Percentiles rank a stretch among this genome's conserved stretches.
Conservation (phyloP, 768 basidiomycete genomes). For the Agrocybe chaxingu region DNA sequence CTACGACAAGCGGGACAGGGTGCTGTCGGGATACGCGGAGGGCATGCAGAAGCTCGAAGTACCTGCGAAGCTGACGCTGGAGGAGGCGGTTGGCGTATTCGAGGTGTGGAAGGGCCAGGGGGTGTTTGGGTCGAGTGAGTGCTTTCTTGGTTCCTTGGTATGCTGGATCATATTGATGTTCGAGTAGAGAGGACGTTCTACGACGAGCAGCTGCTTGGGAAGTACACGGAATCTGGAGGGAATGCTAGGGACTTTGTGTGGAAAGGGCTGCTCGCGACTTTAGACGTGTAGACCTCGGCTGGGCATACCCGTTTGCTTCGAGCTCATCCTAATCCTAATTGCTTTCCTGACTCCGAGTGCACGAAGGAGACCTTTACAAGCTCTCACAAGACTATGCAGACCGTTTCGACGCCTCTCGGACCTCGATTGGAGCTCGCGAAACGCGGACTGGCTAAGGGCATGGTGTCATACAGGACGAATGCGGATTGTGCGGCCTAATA, state of each 20-base stretch:
- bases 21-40: constrained; percentile 48
- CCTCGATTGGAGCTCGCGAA: too few relatives aligned
- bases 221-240: constrained; percentile 74
- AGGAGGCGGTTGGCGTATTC: constrained; percentile 74
- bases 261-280: constrained; percentile 46
- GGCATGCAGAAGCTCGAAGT: constrained; percentile 40
- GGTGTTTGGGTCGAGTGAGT: constrained; percentile 23
- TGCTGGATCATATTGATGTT: neutral
- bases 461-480: too few relatives aligned
- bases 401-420: too few relatives aligned
- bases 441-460: too few relatives aligned
- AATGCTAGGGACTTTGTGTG: constrained; percentile 79
- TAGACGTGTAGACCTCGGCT: constrained; percentile 8
- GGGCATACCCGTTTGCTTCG: too few relatives aligned
- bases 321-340: too few relatives aligned
- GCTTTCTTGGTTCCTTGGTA: neutral
- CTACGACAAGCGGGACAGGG: constrained; percentile 52
- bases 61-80: constrained; percentile 55
- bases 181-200: constrained; percentile 25
- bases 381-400: too few relatives aligned
- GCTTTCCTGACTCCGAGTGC: too few relatives aligned
- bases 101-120: constrained; percentile 70
- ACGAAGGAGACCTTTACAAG: too few relatives aligned
- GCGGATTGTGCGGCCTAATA: too few relatives aligned
- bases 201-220: constrained; percentile 77